phyloP scores from a whole-genome alignment of 1,284 basidiomycete species.

The Inonotus obliquus region DNA sequence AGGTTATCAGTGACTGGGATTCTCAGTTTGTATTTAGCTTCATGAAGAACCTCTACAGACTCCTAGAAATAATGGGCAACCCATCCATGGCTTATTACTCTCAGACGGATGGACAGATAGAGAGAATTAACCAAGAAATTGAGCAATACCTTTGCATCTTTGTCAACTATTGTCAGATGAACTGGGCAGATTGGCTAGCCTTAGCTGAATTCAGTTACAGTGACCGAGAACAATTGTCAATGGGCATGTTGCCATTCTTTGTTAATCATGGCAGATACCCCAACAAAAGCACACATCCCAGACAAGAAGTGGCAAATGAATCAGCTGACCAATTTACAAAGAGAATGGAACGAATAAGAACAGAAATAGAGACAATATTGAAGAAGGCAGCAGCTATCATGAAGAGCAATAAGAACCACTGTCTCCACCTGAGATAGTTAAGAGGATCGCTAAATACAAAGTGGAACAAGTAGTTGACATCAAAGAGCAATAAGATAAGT shows the following conservation, averaged over 20 bases:
- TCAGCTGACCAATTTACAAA: too few relatives aligned
- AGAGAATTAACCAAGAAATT: slow-evolving; percentile 5
- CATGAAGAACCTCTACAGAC: not conserved
- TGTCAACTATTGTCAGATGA: not conserved
- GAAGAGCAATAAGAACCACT: too few relatives aligned
- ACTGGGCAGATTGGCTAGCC: not conserved
- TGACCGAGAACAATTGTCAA: not conserved
- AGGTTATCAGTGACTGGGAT: not conserved
- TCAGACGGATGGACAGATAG: slow-evolving; percentile 19
- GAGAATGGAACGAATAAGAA: too few relatives aligned
- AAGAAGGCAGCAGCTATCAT: too few relatives aligned
- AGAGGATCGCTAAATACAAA: too few relatives aligned
- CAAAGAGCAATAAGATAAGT: too few relatives aligned
- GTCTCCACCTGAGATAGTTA: too few relatives aligned
- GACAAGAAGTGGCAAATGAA: too few relatives aligned
- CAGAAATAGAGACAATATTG: too few relatives aligned
- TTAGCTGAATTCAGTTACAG: slow-evolving; percentile 3
- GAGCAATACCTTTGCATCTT: not conserved
- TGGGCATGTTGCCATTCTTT: not conserved
- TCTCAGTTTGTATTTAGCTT: not conserved
- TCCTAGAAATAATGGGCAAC: not conserved
- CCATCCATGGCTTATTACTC: slow-evolving; percentile 29
- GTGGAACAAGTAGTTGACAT: too few relatives aligned
- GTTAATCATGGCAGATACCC: not conserved
- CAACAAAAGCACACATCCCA: too few relatives aligned